phyloP scores from a whole-genome alignment of 306 rosid species.

The Arachis stenosperma region DNA sequence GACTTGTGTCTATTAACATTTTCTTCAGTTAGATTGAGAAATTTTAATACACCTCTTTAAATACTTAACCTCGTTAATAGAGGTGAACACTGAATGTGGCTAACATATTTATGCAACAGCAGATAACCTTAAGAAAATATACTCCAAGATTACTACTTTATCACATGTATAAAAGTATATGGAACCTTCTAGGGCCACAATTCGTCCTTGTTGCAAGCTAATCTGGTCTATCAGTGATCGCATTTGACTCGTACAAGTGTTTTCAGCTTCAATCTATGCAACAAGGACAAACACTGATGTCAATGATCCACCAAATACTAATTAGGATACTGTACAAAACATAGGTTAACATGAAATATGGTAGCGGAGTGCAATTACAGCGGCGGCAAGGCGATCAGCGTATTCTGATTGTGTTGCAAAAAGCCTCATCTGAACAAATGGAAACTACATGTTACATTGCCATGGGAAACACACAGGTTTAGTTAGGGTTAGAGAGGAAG shows the following conservation, averaged over 20 bases:
- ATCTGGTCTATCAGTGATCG: constrained; percentile 82
- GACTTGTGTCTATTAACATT: too few relatives aligned
- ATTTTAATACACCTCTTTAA: neutral
- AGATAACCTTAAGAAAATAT: neutral
- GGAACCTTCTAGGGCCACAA: constrained; percentile 74
- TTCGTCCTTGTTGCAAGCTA: constrained; percentile 85
- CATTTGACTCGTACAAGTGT: constrained; percentile 73
- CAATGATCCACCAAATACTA: constrained; percentile 12
- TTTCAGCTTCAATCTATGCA: constrained; percentile 79
- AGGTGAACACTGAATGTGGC: neutral
- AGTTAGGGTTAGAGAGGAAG: constrained; percentile 18
- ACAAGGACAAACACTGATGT: constrained; percentile 26
- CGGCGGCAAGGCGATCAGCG: constrained; percentile 90
- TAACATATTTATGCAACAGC: constrained; percentile 8
- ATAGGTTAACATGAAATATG: constrained; percentile 10
- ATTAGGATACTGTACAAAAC: neutral
- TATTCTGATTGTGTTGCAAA: constrained; percentile 83
- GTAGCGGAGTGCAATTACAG: constrained; percentile 56
- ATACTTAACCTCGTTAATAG: neutral
- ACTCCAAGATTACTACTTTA: neutral
- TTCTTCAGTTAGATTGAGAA: too few relatives aligned
- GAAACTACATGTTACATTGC: constrained; percentile 4
- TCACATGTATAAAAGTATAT: constrained; percentile 1
- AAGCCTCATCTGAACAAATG: constrained; percentile 68
- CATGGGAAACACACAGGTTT: neutral